phyloP scores from a whole-genome alignment of 2,329 filamentous ascomycete species.

The Juglanconis oblonga region DNA sequence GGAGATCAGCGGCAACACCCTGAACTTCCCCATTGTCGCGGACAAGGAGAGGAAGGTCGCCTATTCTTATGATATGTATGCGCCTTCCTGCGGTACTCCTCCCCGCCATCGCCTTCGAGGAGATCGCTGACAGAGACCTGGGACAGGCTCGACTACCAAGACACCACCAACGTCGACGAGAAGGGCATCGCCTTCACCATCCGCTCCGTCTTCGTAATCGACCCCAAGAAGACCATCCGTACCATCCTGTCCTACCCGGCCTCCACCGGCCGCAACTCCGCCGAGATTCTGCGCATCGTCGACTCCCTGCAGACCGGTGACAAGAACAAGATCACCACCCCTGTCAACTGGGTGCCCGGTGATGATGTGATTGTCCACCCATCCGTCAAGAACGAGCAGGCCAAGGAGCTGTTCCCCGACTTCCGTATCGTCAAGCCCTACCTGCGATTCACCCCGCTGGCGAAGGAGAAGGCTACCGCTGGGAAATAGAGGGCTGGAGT shows the following conservation, averaged over 20 bases:
- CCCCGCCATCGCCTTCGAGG: neutral
- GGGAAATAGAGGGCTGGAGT: conserved; percentile 22
- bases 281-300: conserved; percentile 74
- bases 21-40: conserved; percentile 77
- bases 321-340: conserved; percentile 83
- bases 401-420: conserved; percentile 82
- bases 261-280: conserved; percentile 79
- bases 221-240: conserved; percentile 90
- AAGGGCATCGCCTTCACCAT: conserved; percentile 92
- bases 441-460: conserved; percentile 68
- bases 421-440: conserved; percentile 68
- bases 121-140: neutral
- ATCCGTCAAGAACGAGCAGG: conserved; percentile 76
- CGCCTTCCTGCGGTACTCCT: conserved; percentile 1
- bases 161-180: conserved; percentile 74
- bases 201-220: conserved; percentile 91
- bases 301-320: conserved; percentile 81
- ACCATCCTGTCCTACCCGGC: conserved; percentile 91
- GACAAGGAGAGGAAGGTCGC: conserved; percentile 76
- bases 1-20: conserved; percentile 68
- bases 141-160: conserved; percentile 70
- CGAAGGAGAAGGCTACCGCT: conserved; percentile 48
- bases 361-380: conserved; percentile 93
- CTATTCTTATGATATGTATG: conserved; percentile 74
- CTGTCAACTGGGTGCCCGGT: conserved; percentile 85